phyloP scores from a whole-genome alignment of 192 early-diverging fungal genomes.

The Podila minutissima region DNA sequence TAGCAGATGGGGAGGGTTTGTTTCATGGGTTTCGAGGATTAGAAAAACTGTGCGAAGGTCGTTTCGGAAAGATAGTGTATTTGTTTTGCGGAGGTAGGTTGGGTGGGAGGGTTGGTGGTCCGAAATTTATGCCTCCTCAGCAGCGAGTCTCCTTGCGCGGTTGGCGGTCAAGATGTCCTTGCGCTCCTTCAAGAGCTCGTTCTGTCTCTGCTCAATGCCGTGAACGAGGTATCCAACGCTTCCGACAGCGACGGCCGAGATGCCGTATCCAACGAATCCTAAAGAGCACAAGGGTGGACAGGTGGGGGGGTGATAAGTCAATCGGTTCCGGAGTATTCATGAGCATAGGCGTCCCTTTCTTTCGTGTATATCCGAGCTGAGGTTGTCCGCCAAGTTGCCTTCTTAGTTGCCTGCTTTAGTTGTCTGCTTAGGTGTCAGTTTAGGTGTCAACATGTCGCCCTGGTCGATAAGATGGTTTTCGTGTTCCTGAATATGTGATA shows the following conservation, averaged over 20 bases:
- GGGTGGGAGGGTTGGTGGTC: background rate
- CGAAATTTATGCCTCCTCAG: slow-evolving; percentile 15
- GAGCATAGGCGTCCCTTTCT: no score
- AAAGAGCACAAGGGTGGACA: background rate
- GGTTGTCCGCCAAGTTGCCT: no score
- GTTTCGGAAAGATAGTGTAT: background rate
- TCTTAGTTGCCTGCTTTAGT: no score
- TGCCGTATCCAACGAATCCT: slow-evolving; percentile 43
- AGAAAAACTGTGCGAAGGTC: no score
- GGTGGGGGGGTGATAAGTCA: background rate
- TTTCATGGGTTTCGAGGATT: no score
- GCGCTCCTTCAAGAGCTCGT: slow-evolving; percentile 49
- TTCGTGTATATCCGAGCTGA: no score
- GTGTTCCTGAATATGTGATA: no score
- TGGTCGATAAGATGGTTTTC: no score
- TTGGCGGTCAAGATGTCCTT: slow-evolving; percentile 36
- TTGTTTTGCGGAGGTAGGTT: background rate
- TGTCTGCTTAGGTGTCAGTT: no score
- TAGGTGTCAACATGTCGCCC: no score
- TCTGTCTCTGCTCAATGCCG: slow-evolving; percentile 42
- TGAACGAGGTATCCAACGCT: slow-evolving; percentile 33
- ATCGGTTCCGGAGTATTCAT: no score
- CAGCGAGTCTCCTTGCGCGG: slow-evolving; percentile 40
- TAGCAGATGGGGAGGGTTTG: background rate
- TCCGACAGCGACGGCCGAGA: slow-evolving; percentile 24